These are phyloP conservation scores for Mycena metata DNA, from an alignment of 768 basidiomycete genomes.

Conservation along the genomic window DNA sequence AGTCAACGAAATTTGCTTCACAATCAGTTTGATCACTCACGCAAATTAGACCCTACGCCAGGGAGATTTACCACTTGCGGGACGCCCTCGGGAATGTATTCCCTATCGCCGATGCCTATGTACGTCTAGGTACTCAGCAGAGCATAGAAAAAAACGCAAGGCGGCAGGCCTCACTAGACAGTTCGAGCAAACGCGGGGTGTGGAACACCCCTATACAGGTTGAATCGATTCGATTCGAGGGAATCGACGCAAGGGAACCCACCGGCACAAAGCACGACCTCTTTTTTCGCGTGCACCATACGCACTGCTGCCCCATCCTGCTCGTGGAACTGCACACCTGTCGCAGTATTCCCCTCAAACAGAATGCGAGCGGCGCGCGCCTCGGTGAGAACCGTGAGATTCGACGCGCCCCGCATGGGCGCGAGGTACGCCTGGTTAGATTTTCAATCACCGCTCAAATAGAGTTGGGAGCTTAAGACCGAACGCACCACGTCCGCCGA, in stretches of 20 bases:
- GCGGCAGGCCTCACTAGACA: conserved; percentile 1
- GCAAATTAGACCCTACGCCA: conserved; percentile 14
- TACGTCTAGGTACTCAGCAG: neutral
- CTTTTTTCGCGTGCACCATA: conserved; percentile 2
- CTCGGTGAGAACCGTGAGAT: conserved; percentile 6
- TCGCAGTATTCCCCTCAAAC: neutral
- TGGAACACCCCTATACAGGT: neutral
- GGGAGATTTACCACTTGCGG: conserved; percentile 3
- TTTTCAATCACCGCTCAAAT: too few species aligned
- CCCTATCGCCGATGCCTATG: conserved; percentile 3
- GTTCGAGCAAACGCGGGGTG: conserved; percentile 16
- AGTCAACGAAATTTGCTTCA: neutral
- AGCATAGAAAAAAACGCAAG: neutral
- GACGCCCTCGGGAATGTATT: neutral
- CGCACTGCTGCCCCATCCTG: neutral
- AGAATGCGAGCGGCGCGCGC: neutral
- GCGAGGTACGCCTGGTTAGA: neutral
- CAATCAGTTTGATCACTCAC: neutral
- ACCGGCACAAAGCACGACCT: conserved; percentile 20
- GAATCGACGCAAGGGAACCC: neutral
- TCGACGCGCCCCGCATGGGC: neutral
- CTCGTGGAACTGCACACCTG: neutral
- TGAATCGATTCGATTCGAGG: too few species aligned
- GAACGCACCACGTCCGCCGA: neutral
- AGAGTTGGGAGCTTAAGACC: neutral